A percentile compares a stretch with the other conserved stretches of the same genome.
These are phyloP conservation scores for Hordeum marinum DNA, from an alignment of 176 grass and related monocot genomes.

Conservation along the genomic window DNA sequence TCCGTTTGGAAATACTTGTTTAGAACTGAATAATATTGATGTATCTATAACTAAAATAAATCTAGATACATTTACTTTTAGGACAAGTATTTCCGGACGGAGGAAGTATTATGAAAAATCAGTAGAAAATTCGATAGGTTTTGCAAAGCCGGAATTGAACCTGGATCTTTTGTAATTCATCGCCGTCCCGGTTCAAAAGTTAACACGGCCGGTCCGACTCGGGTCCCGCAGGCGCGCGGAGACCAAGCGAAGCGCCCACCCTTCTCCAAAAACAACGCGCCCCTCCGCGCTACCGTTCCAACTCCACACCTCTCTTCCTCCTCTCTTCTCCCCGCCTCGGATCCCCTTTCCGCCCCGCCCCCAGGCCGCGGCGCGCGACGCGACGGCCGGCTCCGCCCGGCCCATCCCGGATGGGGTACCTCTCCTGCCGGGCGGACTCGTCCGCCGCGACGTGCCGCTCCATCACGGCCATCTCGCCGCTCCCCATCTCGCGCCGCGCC, in stretches of 20 bases:
- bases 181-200: neutral
- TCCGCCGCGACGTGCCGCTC: constrained; percentile 83
- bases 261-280: neutral
- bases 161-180: neutral
- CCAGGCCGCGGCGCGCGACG: neutral
- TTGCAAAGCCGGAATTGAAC: too few relatives aligned
- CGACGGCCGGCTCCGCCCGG: neutral
- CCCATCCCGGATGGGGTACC: constrained; percentile 72
- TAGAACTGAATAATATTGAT: too few relatives aligned
- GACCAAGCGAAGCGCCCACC: neutral
- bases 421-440: constrained; percentile 95
- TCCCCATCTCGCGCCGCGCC: constrained; percentile 34
- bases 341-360: neutral
- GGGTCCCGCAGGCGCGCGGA: neutral
- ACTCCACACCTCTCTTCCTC: neutral
- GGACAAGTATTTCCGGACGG: too few relatives aligned
- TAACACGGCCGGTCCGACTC: neutral
- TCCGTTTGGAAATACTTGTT: too few relatives aligned
- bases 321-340: neutral
- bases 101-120: too few relatives aligned
- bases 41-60: too few relatives aligned
- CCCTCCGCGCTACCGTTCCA: neutral
- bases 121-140: too few relatives aligned
- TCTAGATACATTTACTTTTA: too few relatives aligned
- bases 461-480: constrained; percentile 67